These are phyloP conservation scores for Coemansia sp. DNA, from an alignment of 192 early-diverging fungal species.

Conservation along the genomic window DNA sequence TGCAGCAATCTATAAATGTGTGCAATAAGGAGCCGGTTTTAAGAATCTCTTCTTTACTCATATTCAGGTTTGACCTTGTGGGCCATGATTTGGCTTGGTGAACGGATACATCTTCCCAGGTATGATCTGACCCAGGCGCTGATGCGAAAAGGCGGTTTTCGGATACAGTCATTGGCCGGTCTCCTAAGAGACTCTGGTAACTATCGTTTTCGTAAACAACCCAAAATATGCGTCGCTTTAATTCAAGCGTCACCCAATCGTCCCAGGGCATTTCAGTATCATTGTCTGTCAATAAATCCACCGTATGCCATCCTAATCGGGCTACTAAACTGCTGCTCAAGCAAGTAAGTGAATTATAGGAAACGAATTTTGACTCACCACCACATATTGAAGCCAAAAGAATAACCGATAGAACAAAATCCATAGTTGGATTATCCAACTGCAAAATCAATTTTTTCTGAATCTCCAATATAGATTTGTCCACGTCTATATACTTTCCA, in stretches of 20 bases:
- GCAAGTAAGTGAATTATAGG: conserved; percentile 34
- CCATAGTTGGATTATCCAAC: conserved; percentile 17
- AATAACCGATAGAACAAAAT: conserved; percentile 32
- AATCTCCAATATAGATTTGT: conserved; percentile 15
- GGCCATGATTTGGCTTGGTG: conserved; percentile 7
- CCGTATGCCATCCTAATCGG: conserved; percentile 34
- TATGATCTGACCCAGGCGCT: conserved; percentile 16
- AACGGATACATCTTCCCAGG: conserved; percentile 28
- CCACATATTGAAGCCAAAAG: conserved; percentile 32
- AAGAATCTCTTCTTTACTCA: conserved; percentile 6
- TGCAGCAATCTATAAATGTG: conserved; percentile 1
- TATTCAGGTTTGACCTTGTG: neutral
- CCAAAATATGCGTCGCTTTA: conserved; percentile 33
- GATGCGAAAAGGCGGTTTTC: conserved; percentile 9
- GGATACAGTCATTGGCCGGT: conserved; percentile 22
- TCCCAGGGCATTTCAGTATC: conserved; percentile 13
- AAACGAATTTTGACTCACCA: conserved; percentile 33
- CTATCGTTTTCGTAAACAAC: conserved; percentile 26
- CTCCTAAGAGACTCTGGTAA: conserved; percentile 27
- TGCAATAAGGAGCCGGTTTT: neutral
- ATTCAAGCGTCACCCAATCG: conserved; percentile 27
- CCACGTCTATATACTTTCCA: conserved; percentile 25
- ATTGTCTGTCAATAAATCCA: conserved; percentile 10
- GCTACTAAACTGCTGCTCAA: conserved; percentile 26
- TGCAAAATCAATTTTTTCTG: conserved; percentile 15